These are phyloP conservation scores for Stropharia rugosoannulata DNA, from an alignment of 768 basidiomycete species.

Conservation along the genomic window DNA sequence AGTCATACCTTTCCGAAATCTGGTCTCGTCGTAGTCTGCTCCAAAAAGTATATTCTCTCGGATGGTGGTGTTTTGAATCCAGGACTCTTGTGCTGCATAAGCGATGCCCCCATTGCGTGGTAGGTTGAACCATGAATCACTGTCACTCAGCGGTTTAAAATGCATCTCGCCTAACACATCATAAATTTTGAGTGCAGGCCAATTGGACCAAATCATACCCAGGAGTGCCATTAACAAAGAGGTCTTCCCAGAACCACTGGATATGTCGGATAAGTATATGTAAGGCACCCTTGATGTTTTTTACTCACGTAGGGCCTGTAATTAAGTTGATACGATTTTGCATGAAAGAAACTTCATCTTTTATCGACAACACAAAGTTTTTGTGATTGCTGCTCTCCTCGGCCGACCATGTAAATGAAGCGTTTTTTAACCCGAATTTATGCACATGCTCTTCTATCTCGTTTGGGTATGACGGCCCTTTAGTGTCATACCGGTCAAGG, in stretches of 20 bases:
- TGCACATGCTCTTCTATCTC: background rate
- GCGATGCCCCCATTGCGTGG: background rate
- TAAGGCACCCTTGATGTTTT: background rate
- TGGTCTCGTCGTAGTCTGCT: background rate
- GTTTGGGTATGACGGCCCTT: background rate
- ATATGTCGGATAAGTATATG: background rate
- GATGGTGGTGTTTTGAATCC: background rate
- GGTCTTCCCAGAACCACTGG: conserved; percentile 4
- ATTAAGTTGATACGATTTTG: background rate
- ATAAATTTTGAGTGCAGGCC: background rate
- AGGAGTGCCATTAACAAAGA: conserved; percentile 4
- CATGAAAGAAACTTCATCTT: conserved; percentile 2
- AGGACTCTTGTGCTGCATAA: conserved; percentile 4
- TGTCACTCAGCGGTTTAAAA: background rate
- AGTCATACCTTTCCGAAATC: background rate
- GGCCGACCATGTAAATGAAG: conserved; percentile 24
- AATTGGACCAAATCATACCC: background rate
- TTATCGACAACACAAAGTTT: background rate
- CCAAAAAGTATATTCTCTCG: conserved; percentile 1
- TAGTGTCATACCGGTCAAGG: conserved; percentile 35
- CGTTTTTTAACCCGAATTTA: conserved; percentile 8
- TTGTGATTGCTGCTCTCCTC: background rate
- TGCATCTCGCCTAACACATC: conserved; percentile 1
- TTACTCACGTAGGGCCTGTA: conserved; percentile 2
- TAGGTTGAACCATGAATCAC: conserved; percentile 3